A percentile compares a stretch with the other conserved stretches of the same genome.
phyloP scores from a whole-genome alignment of 2,329 filamentous ascomycete species.

The Colletotrichum cereale region DNA sequence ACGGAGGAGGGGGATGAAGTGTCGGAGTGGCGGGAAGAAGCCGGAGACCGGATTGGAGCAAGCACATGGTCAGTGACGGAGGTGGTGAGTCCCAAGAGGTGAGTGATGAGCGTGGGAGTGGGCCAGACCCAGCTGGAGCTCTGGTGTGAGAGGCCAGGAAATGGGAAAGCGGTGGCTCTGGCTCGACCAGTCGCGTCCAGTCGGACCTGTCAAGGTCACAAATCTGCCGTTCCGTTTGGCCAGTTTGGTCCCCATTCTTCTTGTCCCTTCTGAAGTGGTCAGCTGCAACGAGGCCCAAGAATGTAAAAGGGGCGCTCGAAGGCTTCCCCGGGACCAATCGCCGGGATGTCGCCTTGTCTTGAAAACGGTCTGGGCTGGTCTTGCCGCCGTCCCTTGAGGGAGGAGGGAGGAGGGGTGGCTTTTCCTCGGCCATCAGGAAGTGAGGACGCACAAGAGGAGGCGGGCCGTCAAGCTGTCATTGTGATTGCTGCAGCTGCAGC shows the following conservation, averaged over 20 bases:
- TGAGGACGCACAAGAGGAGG: neutral
- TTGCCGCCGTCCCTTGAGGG: slow-evolving; percentile 12
- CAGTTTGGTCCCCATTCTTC: slow-evolving; percentile 2
- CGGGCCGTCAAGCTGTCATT: neutral
- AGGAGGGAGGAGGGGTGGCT: neutral
- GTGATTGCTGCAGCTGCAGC: slow-evolving; percentile 10
- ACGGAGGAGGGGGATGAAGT: neutral
- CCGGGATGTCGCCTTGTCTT: slow-evolving; percentile 27
- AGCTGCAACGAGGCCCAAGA: slow-evolving; percentile 37
- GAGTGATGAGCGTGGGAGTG: slow-evolving; percentile 7
- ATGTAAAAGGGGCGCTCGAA: slow-evolving; percentile 25
- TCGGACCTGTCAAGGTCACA: neutral
- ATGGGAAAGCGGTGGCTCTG: neutral
- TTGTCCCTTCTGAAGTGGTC: slow-evolving; percentile 20
- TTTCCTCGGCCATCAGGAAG: neutral
- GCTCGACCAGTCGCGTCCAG: neutral
- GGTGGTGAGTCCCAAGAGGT: neutral
- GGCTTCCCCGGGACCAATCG: slow-evolving; percentile 31
- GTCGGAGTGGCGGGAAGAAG: slow-evolving; percentile 39
- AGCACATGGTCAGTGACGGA: slow-evolving; percentile 10
- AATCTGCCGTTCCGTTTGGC: slow-evolving; percentile 16
- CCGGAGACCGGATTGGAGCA: slow-evolving; percentile 22
- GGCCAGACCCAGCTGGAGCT: slow-evolving; percentile 13
- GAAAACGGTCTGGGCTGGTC: slow-evolving; percentile 26
- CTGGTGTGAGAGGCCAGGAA: slow-evolving; percentile 11